A percentile compares a stretch with the other conserved stretches of the same genome.
phyloP scores from a whole-genome alignment of 2,329 filamentous ascomycete species.

The Alternaria angustiovoidea region DNA sequence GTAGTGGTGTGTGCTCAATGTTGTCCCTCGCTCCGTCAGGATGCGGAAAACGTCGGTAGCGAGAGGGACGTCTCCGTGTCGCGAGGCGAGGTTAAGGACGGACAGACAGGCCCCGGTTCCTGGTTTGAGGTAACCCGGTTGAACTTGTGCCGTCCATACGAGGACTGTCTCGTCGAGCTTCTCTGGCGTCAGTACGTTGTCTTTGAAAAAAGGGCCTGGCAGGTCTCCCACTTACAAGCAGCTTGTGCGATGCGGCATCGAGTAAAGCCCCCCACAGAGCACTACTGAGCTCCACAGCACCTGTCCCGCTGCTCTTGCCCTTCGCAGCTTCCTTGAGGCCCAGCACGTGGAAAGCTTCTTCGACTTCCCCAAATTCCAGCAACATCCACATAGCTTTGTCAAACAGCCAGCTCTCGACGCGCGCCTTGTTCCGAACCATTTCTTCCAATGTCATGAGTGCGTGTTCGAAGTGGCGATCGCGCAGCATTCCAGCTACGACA shows the following conservation, averaged over 20 bases:
- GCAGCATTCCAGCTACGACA: constrained; percentile 75
- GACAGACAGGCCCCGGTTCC: constrained; percentile 71
- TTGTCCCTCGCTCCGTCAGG: constrained; percentile 65
- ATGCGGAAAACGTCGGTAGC: constrained; percentile 75
- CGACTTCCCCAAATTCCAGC: constrained; percentile 74
- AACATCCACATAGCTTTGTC: constrained; percentile 80
- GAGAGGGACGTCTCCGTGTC: constrained; percentile 71
- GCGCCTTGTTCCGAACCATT: constrained; percentile 66
- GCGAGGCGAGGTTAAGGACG: constrained; percentile 75
- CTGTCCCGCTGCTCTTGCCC: constrained; percentile 12
- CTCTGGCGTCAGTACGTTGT: constrained; percentile 16
- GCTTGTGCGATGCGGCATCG: constrained; percentile 73
- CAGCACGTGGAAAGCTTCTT: constrained; percentile 77
- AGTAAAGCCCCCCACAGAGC: constrained; percentile 75
- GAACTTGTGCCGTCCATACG: constrained; percentile 75
- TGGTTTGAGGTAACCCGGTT: constrained; percentile 66
- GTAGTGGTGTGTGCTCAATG: constrained; percentile 74
- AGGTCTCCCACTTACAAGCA: constrained; percentile 56
- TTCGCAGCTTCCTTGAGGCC: constrained; percentile 48
- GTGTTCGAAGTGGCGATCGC: constrained; percentile 84
- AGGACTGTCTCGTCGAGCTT: constrained; percentile 70
- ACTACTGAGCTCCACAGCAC: constrained; percentile 53
- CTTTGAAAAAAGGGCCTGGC: background rate
- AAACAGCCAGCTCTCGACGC: constrained; percentile 75
- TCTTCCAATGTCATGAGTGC: constrained; percentile 74